A percentile compares a stretch with the other conserved stretches of the same genome.
Evolutionary conservation across 306 rosid species (phyloP).

Genomic region (Cicer cuneatum): DNA sequence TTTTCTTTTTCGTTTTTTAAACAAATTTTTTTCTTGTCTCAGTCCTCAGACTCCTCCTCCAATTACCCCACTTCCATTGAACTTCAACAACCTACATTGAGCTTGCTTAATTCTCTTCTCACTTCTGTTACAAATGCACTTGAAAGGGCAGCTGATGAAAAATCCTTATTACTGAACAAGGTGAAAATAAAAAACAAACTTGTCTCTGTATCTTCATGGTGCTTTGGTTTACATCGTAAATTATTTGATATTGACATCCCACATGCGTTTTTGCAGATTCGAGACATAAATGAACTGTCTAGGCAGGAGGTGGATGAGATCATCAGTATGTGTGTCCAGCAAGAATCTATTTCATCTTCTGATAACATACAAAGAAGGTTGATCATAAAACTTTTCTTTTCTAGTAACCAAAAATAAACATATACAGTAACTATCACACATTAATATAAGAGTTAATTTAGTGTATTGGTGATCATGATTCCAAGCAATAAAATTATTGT

Average conservation of each 20-base stretch:
- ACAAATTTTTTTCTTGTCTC: slow-evolving; percentile 39
- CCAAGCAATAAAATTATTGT: neutral
- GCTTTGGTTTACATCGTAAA: neutral
- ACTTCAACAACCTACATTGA: slow-evolving; percentile 77
- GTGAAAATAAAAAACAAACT: slow-evolving; percentile 48
- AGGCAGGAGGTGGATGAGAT: slow-evolving; percentile 96
- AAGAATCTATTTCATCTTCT: slow-evolving; percentile 67
- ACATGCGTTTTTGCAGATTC: slow-evolving; percentile 60
- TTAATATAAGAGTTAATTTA: neutral
- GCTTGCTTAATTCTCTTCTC: slow-evolving; percentile 72
- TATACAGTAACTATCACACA: neutral
- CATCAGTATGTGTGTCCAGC: slow-evolving; percentile 66
- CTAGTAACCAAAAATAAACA: slow-evolving; percentile 5
- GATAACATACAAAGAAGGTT: slow-evolving; percentile 88
- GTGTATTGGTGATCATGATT: slow-evolving; percentile 5
- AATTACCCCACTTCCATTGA: slow-evolving; percentile 61
- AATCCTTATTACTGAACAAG: slow-evolving; percentile 75
- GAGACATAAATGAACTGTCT: slow-evolving; percentile 86
- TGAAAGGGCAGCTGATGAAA: slow-evolving; percentile 91
- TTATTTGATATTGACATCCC: slow-evolving; percentile 13
- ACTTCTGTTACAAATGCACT: slow-evolving; percentile 68
- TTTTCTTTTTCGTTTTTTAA: neutral
- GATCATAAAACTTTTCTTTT: slow-evolving; percentile 15
- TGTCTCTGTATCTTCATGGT: slow-evolving; percentile 1
- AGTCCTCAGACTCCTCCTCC: slow-evolving; percentile 63